Conservation (phyloP, 345 rosid genomes). For the Raphanus sativus region DNA sequence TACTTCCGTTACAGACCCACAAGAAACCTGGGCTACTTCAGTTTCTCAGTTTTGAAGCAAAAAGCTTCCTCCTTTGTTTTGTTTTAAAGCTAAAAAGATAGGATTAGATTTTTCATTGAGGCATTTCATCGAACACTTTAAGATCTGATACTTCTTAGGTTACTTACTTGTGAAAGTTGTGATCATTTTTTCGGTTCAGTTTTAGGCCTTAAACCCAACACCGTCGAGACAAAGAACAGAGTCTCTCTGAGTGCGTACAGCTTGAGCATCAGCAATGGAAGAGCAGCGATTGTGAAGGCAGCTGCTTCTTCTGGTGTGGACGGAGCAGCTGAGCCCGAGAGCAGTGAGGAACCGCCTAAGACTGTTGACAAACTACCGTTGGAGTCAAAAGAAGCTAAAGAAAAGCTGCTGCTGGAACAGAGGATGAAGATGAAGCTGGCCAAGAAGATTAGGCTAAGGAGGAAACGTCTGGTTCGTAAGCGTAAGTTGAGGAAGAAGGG, state of each 20-base stretch:
- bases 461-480: slow-evolving; percentile 78
- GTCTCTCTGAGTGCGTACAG: slow-evolving; percentile 39
- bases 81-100: neutral
- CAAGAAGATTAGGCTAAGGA: slow-evolving; percentile 79
- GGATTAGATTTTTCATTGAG: neutral
- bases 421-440: slow-evolving; percentile 85
- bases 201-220: slow-evolving; percentile 6
- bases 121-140: neutral
- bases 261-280: slow-evolving; percentile 31
- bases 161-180: neutral
- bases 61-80: neutral
- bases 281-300: slow-evolving; percentile 39
- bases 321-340: slow-evolving; percentile 36
- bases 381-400: slow-evolving; percentile 58
- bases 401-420: slow-evolving; percentile 62
- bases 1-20: slow-evolving; percentile 6
- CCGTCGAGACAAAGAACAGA: slow-evolving; percentile 17
- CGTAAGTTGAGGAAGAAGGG: slow-evolving; percentile 93
- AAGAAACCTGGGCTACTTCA: no score
- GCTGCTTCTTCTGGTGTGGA: slow-evolving; percentile 47
- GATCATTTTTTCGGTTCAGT: slow-evolving; percentile 9
- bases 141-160: neutral
- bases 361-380: slow-evolving; percentile 60
- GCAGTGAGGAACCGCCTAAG: slow-evolving; percentile 45
- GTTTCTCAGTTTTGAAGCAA: no score